Conservation (phyloP, 495 filamentous ascomycete genomes). For the Daldinia grandis region DNA sequence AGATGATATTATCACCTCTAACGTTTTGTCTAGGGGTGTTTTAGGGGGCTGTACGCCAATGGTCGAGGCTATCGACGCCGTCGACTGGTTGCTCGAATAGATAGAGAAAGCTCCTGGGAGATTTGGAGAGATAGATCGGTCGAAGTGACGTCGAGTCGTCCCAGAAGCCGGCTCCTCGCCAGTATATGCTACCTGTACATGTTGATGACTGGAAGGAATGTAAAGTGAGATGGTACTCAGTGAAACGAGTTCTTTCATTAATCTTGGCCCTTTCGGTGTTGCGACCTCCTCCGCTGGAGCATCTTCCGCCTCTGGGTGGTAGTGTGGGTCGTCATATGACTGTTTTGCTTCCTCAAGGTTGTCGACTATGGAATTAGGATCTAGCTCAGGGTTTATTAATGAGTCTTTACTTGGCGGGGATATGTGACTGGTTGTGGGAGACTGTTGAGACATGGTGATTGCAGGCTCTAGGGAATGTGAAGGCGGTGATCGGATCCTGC, state of each 20-base stretch:
- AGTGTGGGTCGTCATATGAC: not conserved
- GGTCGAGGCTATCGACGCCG: constrained; percentile 33
- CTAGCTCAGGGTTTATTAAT: not conserved
- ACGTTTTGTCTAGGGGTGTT: constrained; percentile 44
- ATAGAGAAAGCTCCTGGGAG: constrained; percentile 67
- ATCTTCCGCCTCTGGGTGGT: constrained; percentile 13
- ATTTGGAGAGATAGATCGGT: constrained; percentile 53
- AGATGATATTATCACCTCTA: constrained; percentile 66
- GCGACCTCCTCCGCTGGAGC: constrained; percentile 45
- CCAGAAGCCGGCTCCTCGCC: constrained; percentile 32
- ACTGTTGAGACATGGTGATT: not conserved
- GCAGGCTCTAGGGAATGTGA: not conserved
- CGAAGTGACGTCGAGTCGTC: constrained; percentile 15
- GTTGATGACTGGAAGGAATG: constrained; percentile 53
- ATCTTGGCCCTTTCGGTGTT: constrained; percentile 57
- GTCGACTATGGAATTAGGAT: constrained; percentile 14
- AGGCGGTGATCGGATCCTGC: not conserved
- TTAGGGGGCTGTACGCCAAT: constrained; percentile 7
- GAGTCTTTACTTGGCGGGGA: not conserved
- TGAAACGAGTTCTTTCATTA: constrained; percentile 59
- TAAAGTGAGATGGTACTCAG: constrained; percentile 53
- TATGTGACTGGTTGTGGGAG: not conserved
- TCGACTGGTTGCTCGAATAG: constrained; percentile 45
- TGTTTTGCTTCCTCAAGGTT: constrained; percentile 38
- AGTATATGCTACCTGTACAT: constrained; percentile 42